Conservation (phyloP, 2,329 filamentous ascomycete genomes). For the Cladorrhinum sp. region DNA sequence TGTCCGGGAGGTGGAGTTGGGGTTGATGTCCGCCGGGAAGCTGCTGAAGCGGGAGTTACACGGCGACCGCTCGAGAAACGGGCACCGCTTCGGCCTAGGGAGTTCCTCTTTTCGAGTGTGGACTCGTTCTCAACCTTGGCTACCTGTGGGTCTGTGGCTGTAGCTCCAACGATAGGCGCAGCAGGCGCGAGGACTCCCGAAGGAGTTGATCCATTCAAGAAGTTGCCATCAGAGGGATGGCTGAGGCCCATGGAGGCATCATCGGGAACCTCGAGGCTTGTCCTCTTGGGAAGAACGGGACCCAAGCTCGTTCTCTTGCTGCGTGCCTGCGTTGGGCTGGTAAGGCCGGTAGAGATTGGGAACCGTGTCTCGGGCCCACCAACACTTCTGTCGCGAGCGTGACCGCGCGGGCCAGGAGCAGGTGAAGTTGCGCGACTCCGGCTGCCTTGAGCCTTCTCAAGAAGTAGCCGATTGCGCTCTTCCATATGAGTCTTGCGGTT, state of each 20-base stretch:
- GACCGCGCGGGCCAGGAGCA: slow-evolving; percentile 57
- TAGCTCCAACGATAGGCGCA: slow-evolving; percentile 12
- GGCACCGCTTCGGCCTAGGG: slow-evolving; percentile 51
- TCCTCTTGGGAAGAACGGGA: slow-evolving; percentile 56
- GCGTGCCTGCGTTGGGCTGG: slow-evolving; percentile 49
- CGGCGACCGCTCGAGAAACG: slow-evolving; percentile 53
- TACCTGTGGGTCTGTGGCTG: slow-evolving; percentile 24
- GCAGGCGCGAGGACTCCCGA: not conserved
- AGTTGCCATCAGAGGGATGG: slow-evolving; percentile 36
- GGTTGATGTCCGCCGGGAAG: slow-evolving; percentile 29
- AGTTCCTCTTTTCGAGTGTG: slow-evolving; percentile 61
- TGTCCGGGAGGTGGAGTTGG: slow-evolving; percentile 9
- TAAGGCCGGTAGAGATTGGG: slow-evolving; percentile 70
- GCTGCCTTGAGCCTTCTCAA: slow-evolving; percentile 61
- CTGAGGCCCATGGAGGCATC: slow-evolving; percentile 40
- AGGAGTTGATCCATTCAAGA: slow-evolving; percentile 42
- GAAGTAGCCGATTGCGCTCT: slow-evolving; percentile 79
- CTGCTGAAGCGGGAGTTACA: slow-evolving; percentile 38
- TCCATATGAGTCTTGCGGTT: slow-evolving; percentile 93
- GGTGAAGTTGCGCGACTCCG: slow-evolving; percentile 75
- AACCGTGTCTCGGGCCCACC: slow-evolving; percentile 75
- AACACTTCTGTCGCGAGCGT: slow-evolving; percentile 78
- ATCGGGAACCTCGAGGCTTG: slow-evolving; percentile 79
- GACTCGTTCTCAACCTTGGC: slow-evolving; percentile 24
- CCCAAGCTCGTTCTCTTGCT: slow-evolving; percentile 68